Evolutionary conservation across 2,329 filamentous ascomycete species (phyloP).

Genomic region (Botrytis galanthina): DNA sequence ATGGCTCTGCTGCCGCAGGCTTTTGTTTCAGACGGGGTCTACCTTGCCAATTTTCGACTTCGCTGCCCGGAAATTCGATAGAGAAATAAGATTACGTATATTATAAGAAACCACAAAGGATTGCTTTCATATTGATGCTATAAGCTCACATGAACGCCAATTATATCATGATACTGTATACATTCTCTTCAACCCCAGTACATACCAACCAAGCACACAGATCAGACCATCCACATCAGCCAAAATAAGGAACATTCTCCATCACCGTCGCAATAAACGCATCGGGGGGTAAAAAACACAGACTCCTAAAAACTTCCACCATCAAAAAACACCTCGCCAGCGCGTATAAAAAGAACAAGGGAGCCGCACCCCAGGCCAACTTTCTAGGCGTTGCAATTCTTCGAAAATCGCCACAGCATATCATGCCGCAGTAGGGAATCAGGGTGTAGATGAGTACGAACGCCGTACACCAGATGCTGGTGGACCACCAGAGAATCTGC

Average conservation of each 20-base stretch:
- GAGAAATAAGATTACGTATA: too few relatives aligned
- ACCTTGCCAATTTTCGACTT: not conserved
- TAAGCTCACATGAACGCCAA: not conserved
- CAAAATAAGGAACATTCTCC: constrained; percentile 1
- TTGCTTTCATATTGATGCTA: not conserved
- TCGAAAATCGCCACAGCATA: not conserved
- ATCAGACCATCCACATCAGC: not conserved
- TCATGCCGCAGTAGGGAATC: constrained; percentile 5
- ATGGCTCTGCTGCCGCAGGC: not conserved
- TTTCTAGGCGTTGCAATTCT: not conserved
- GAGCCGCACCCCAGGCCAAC: constrained; percentile 2
- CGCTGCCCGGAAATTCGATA: not conserved
- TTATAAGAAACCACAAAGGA: not conserved
- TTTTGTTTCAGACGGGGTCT: not conserved
- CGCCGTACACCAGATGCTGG: constrained; percentile 17
- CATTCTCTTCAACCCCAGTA: not conserved
- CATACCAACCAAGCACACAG: not conserved
- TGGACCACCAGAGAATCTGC: constrained; percentile 20
- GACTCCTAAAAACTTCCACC: constrained; percentile 14
- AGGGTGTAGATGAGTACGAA: constrained; percentile 10
- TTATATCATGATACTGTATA: not conserved
- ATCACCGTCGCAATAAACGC: constrained; percentile 7
- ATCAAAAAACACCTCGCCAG: constrained; percentile 18
- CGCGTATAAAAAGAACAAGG: constrained; percentile 13
- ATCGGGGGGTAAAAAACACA: constrained; percentile 2